Evolutionary conservation across 2,329 filamentous ascomycete species (phyloP).

Genomic region (Alternaria angustiovoidea): DNA sequence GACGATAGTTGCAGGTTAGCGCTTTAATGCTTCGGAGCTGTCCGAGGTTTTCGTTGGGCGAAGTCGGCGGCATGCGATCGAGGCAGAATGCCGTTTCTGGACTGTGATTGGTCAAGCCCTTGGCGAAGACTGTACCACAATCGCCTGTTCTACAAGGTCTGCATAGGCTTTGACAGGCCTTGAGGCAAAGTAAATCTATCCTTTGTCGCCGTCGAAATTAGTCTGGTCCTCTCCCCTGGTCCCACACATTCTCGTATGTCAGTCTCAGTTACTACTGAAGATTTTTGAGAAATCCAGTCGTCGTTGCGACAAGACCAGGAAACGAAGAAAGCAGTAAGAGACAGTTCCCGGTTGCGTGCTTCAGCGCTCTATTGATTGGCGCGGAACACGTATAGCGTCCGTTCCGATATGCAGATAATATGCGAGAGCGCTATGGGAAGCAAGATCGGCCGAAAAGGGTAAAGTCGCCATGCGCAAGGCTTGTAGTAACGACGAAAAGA

Average conservation of each 20-base stretch:
- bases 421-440: conserved; percentile 40
- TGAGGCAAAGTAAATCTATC: conserved; percentile 23
- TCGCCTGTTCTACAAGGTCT: conserved; percentile 38
- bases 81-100: conserved; percentile 29
- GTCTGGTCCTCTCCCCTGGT: not conserved
- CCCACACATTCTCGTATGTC: not conserved
- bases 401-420: conserved; percentile 38
- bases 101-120: conserved; percentile 34
- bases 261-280: not conserved
- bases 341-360: conserved; percentile 3
- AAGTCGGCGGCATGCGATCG: conserved; percentile 37
- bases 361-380: conserved; percentile 23
- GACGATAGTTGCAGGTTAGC: conserved; percentile 21
- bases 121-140: conserved; percentile 29
- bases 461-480: conserved; percentile 27
- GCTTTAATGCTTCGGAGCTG: conserved; percentile 19
- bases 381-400: conserved; percentile 25
- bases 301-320: not conserved
- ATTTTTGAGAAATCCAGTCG: not conserved
- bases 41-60: conserved; percentile 33
- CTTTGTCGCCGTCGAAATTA: conserved; percentile 7
- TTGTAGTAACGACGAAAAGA: conserved; percentile 18
- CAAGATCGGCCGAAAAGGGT: conserved; percentile 29
- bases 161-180: conserved; percentile 24
- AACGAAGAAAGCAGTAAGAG: not conserved